These are phyloP conservation scores for Xanthoconium separans DNA, from an alignment of 1,284 basidiomycete species.

Conservation along the genomic window DNA sequence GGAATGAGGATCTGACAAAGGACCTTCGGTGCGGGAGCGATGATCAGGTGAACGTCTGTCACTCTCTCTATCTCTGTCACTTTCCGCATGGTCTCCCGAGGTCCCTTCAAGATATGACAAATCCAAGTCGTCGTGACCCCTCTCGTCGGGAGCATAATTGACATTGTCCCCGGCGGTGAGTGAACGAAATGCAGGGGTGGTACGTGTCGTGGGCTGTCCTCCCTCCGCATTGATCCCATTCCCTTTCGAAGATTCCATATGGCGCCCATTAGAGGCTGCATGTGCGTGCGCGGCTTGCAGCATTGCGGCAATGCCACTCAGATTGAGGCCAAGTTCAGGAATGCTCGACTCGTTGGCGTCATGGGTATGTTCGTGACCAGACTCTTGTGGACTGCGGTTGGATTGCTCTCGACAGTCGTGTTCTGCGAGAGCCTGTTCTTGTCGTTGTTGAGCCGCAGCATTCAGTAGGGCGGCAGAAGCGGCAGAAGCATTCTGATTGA, in stretches of 20 bases:
- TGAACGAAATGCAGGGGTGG: conserved; percentile 73
- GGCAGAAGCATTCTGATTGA: conserved; percentile 67
- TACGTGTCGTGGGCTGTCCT: conserved; percentile 57
- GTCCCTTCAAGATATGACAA: conserved; percentile 47
- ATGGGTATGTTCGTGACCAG: conserved; percentile 12
- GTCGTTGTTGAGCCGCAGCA: conserved; percentile 61
- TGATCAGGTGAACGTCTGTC: conserved; percentile 30
- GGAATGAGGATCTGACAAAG: conserved; percentile 38
- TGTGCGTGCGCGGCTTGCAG: conserved; percentile 72
- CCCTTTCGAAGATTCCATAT: conserved; percentile 44
- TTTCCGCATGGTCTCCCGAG: conserved; percentile 36
- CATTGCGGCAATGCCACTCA: conserved; percentile 67
- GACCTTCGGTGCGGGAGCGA: conserved; percentile 29
- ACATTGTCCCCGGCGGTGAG: conserved; percentile 55
- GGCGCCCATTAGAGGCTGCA: conserved; percentile 49
- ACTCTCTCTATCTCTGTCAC: conserved; percentile 35
- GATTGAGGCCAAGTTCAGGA: conserved; percentile 44
- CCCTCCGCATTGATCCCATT: conserved; percentile 43
- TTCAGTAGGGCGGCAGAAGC: conserved; percentile 57
- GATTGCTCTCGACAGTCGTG: conserved; percentile 15
- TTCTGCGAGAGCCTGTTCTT: conserved; percentile 36
- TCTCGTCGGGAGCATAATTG: conserved; percentile 34
- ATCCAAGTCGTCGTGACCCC: conserved; percentile 52
- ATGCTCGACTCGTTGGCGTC: conserved; percentile 26
- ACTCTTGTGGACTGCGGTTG: conserved; percentile 8